Conservation (phyloP, 2,329 filamentous ascomycete species). For the Alternaria panax region DNA sequence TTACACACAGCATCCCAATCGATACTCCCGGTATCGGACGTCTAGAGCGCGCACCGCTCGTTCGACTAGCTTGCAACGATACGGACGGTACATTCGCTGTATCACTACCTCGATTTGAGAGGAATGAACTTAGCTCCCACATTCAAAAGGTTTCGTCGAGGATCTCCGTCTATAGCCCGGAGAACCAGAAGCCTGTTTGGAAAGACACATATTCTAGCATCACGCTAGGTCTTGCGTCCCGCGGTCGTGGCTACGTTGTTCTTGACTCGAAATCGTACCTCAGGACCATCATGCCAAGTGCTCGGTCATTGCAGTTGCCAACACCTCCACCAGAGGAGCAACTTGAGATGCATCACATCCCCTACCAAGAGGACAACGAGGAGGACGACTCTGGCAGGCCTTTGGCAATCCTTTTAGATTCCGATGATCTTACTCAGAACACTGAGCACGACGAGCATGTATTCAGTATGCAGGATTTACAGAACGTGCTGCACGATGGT, state of each 20-base stretch:
- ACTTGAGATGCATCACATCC: slow-evolving; percentile 31
- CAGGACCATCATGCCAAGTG: slow-evolving; percentile 54
- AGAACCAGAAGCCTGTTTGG: slow-evolving; percentile 66
- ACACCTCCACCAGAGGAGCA: slow-evolving; percentile 46
- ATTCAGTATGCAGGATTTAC: slow-evolving; percentile 25
- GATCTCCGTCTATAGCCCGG: slow-evolving; percentile 72
- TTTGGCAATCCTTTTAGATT: slow-evolving; percentile 3
- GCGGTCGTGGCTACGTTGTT: slow-evolving; percentile 72
- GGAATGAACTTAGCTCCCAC: slow-evolving; percentile 23
- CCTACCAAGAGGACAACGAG: slow-evolving; percentile 18
- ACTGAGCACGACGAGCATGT: slow-evolving; percentile 20
- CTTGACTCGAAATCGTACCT: slow-evolving; percentile 80
- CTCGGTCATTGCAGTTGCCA: slow-evolving; percentile 34
- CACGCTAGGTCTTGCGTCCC: slow-evolving; percentile 72
- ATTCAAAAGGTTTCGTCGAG: slow-evolving; percentile 53
- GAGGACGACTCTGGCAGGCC: slow-evolving; percentile 10
- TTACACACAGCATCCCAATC: slow-evolving; percentile 71
- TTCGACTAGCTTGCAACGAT: slow-evolving; percentile 75
- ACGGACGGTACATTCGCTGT: slow-evolving; percentile 55
- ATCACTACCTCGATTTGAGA: slow-evolving; percentile 48
- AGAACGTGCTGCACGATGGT: slow-evolving; percentile 29
- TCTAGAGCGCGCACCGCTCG: slow-evolving; percentile 51
- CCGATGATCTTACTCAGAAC: slow-evolving; percentile 22
- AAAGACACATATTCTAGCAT: slow-evolving; percentile 62
- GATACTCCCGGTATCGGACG: slow-evolving; percentile 43